Percentiles rank a stretch among this genome's conserved stretches.
phyloP scores from a whole-genome alignment of 1,139 yeast genomes.

The Candida sp. region DNA sequence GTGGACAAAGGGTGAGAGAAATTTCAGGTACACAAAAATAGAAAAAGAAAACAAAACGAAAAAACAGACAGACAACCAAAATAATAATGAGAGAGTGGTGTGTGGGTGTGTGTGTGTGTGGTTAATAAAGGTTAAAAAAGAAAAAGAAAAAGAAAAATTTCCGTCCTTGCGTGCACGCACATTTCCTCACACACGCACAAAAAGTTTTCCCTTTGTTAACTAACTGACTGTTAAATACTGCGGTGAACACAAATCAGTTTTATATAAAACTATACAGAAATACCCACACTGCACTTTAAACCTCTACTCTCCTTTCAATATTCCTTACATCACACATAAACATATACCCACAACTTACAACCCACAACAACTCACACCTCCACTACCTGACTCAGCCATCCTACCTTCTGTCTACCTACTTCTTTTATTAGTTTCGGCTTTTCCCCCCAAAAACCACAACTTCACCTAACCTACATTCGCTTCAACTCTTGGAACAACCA shows the following conservation, averaged over 20 bases:
- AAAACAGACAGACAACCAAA: not conserved
- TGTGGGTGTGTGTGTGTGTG: no score
- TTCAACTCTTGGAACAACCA: not conserved
- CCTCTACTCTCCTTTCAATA: not conserved
- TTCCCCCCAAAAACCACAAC: not conserved
- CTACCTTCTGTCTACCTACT: not conserved
- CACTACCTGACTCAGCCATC: not conserved
- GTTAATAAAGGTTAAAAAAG: not conserved
- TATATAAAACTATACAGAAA: not conserved
- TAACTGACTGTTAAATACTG: not conserved
- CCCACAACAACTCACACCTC: not conserved
- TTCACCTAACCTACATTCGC: not conserved
- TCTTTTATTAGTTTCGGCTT: not conserved
- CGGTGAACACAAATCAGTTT: not conserved
- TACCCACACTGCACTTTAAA: not conserved
- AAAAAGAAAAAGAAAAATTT: not conserved
- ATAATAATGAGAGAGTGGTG: not conserved
- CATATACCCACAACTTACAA: no score
- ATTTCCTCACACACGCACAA: not conserved
- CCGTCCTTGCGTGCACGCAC: not conserved
- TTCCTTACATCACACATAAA: no score
- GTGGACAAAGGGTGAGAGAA: not conserved
- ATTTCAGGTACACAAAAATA: not conserved
- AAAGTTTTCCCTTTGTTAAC: not conserved
- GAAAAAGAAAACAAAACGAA: not conserved